A percentile compares a stretch with the other conserved stretches of the same genome.
phyloP scores from a whole-genome alignment of 768 basidiomycete genomes.

The Suillus fuscotomentosus region DNA sequence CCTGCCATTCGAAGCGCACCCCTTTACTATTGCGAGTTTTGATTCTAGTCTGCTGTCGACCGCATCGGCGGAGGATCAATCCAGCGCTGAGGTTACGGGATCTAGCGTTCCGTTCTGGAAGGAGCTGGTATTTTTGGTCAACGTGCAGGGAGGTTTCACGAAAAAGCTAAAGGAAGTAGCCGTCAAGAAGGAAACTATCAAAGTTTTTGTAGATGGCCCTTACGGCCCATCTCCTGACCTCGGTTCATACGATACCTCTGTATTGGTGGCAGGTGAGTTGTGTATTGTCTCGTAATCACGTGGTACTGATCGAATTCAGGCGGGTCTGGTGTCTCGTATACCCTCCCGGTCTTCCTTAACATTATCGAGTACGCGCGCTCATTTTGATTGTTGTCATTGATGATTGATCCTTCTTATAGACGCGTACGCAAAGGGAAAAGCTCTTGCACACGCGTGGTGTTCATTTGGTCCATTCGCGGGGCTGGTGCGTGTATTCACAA shows the following conservation, averaged over 20 bases:
- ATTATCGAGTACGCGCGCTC: constrained; percentile 38
- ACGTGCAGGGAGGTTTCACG: constrained; percentile 61
- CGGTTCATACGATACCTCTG: constrained; percentile 40
- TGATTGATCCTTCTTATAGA: constrained; percentile 11
- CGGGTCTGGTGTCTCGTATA: constrained; percentile 50
- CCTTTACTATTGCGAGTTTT: constrained; percentile 59
- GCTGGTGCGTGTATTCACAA: constrained; percentile 31
- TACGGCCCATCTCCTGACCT: constrained; percentile 48
- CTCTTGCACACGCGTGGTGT: constrained; percentile 39
- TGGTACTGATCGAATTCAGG: constrained; percentile 26
- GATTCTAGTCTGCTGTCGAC: constrained; percentile 22
- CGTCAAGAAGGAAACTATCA: constrained; percentile 29
- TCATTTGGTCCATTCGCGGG: constrained; percentile 53
- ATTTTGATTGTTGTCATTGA: no score
- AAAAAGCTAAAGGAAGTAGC: constrained; percentile 40
- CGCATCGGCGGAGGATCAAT: neutral
- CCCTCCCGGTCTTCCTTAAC: constrained; percentile 43
- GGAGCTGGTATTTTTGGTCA: constrained; percentile 57
- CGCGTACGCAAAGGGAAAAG: constrained; percentile 17
- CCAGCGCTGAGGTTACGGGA: neutral
- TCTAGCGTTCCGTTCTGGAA: constrained; percentile 22
- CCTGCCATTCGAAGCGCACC: constrained; percentile 53
- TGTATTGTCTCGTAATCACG: neutral
- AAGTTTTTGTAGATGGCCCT: constrained; percentile 59
- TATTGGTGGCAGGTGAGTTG: constrained; percentile 48